Evolutionary conservation across 2,329 filamentous ascomycete genomes (phyloP), one percentile per base, ranked within the genome.

Genomic region (Fusarium citri): DNA sequence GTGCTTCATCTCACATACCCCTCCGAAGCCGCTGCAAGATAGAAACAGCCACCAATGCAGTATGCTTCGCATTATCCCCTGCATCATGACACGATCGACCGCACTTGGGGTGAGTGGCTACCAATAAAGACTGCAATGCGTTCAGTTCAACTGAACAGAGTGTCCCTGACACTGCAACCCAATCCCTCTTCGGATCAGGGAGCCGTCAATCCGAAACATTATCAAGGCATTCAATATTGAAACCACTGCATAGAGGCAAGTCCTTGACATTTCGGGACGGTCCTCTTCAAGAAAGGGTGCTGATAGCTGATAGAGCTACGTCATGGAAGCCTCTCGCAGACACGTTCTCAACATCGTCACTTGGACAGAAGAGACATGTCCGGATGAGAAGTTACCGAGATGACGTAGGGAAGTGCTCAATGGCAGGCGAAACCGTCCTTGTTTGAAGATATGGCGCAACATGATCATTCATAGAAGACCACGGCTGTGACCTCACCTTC

Each of bases 401-500:
- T 55, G 42, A 41, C 40, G 50, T 34, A 26, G 25, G 49, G 22
- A 30, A 28, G 22, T 18, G 15, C 14, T 25, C 22, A 51, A 63
- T 40, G 40, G 26, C n/a, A 25, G 31, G 25, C 45, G 50, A 59
- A 46, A 15, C 37, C 28, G 41, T 25, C 11, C 28, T 40, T 54
- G 18, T 49, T 54, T 37, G 25, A 56, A 31, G 25, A 20, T 37
- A 41, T n/a, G 8, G 43, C 59, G 34, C 37, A 55, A 22, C 25
- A 30, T 34, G 43, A 40, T 71, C 61, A 72, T 76, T 86, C 83
- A 62, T 83, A 77, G 72, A 87, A 88, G 41, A 86, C 78, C 16
- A 83, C 82, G 31, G 80, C 79, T 31, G 83, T 86, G 25, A 84
- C 80, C 68, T 82, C 76, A 23, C 85, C 85, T 20, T 75, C 78